Evolutionary conservation across 1,284 basidiomycete species (phyloP).

Genomic region (Melampsora larici-populina): DNA sequence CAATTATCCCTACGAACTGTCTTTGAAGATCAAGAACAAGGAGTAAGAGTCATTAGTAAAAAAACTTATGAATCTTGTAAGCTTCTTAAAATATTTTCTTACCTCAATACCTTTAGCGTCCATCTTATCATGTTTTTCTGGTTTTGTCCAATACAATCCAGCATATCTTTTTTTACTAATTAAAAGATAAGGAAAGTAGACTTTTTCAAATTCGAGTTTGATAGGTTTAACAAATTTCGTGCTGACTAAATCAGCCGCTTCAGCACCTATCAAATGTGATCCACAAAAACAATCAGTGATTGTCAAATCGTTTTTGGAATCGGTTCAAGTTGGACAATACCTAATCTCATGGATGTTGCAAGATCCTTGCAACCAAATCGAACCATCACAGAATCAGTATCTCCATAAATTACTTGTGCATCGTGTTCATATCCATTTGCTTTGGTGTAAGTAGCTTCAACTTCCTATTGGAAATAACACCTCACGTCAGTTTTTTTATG

Average conservation of each 20-base stretch:
- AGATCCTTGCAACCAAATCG: slow-evolving; percentile 85
- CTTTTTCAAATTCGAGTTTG: slow-evolving; percentile 97
- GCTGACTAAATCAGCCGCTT: slow-evolving; percentile 91
- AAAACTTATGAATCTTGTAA: slow-evolving; percentile 4
- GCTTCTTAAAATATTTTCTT: slow-evolving; percentile 47
- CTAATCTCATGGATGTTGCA: slow-evolving; percentile 77
- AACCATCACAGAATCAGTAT: slow-evolving; percentile 98
- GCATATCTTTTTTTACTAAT: slow-evolving; percentile 98
- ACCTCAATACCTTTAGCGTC: slow-evolving; percentile 98
- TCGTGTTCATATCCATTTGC: slow-evolving; percentile 80
- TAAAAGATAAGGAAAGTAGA: slow-evolving; percentile 91
- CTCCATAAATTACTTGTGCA: slow-evolving; percentile 90
- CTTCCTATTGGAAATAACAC: slow-evolving; percentile 61
- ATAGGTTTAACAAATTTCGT: slow-evolving; percentile 86
- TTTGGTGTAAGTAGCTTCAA: slow-evolving; percentile 78
- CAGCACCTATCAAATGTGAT: slow-evolving; percentile 64
- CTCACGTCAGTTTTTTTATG: background rate
- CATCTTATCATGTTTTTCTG: slow-evolving; percentile 96
- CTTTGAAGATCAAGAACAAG: slow-evolving; percentile 56
- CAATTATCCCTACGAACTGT: slow-evolving; percentile 95
- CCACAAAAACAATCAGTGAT: background rate
- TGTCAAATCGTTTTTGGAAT: background rate
- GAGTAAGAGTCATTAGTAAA: background rate
- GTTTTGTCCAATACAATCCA: slow-evolving; percentile 88
- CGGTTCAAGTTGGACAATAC: slow-evolving; percentile 56